Evolutionary conservation across 116 monocot genomes (phyloP), one percentile per base, ranked within the genome.

Genomic region (Posidonia oceanica): DNA sequence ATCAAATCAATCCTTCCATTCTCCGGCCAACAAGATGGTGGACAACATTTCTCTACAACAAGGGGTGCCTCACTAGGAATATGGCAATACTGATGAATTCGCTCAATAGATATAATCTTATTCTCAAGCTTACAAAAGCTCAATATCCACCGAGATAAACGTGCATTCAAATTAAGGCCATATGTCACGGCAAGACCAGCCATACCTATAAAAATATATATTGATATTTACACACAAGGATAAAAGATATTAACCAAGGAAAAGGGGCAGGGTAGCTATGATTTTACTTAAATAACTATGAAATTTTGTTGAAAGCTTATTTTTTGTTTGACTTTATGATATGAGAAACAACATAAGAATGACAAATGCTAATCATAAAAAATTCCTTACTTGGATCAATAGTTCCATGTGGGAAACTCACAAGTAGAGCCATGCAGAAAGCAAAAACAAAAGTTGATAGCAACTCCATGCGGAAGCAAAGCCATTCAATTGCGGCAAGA

Each of bases 41-140:
- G 90, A 2, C 88, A 80, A 59, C 39, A 63, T 63, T 82, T 69
- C 61, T 85, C 90, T 72, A 90, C 75, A 61, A 90, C 40, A 58
- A 80, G 36, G 56, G 90, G 92, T 68, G 98, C 89, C 83, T 98
- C 98, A 41, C 87, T 78, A 59, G 93, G 82, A 57, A 98, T 86
- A 41, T 84, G 41, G 61, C 93, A 87, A 69, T 93, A 98, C 65
- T 98, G 98, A 78, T 90, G 82, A 69, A 98, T 98, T 22, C 98
- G 83, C 59, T 98, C 98, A 59, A 98, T 90, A 68, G 93, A 89
- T 70, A 98, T 93, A 63, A 93, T 83, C 69, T 86, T 93, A 68
- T 98, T 98, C 58, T 98, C 98, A 65, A 98, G 93, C 77, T 98
- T 98, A 66, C 98, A 98, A 76, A 90, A 98, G 78, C 98, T 98